Percentiles rank a stretch among this genome's conserved stretches.
phyloP scores from a whole-genome alignment of 768 basidiomycete species.

The Pulveroboletus frians region DNA sequence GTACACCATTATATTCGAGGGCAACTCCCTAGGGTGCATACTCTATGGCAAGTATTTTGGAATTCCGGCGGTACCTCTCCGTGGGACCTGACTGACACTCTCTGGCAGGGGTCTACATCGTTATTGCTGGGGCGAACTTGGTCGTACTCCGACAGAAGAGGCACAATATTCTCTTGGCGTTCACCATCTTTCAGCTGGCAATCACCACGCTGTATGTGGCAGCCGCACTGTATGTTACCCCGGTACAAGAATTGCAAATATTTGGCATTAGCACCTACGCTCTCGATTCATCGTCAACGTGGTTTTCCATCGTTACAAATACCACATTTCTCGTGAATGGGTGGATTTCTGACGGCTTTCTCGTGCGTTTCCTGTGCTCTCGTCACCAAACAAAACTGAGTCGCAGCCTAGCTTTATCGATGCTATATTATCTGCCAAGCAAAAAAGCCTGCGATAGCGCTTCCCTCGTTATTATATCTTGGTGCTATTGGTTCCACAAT shows the following conservation, averaged over 20 bases:
- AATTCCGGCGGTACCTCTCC: too few relatives aligned
- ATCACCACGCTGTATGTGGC: slow-evolving; percentile 19
- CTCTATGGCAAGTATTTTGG: slow-evolving; percentile 12
- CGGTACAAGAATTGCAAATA: slow-evolving; percentile 7
- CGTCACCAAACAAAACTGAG: background rate
- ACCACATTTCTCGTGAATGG: slow-evolving; percentile 17
- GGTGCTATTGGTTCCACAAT: slow-evolving; percentile 11
- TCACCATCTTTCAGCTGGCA: slow-evolving; percentile 11
- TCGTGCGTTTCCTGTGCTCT: slow-evolving; percentile 8
- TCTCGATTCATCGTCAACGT: slow-evolving; percentile 12
- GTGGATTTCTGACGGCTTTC: slow-evolving; percentile 21
- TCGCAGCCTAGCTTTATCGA: slow-evolving; percentile 11
- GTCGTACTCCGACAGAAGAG: slow-evolving; percentile 11
- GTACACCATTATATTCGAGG: slow-evolving; percentile 22
- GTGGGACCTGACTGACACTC: background rate
- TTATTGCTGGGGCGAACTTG: slow-evolving; percentile 12
- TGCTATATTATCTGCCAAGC: too few relatives aligned
- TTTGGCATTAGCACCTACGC: slow-evolving; percentile 10
- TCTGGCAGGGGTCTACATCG: slow-evolving; percentile 12
- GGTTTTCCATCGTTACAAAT: slow-evolving; percentile 12
- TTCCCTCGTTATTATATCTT: slow-evolving; percentile 12
- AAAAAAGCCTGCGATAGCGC: background rate
- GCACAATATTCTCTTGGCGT: slow-evolving; percentile 14
- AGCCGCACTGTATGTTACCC: slow-evolving; percentile 14
- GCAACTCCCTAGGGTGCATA: slow-evolving; percentile 14